Evolutionary conservation across 306 rosid species (phyloP).

Genomic region (Casuarina cunninghamiana): DNA sequence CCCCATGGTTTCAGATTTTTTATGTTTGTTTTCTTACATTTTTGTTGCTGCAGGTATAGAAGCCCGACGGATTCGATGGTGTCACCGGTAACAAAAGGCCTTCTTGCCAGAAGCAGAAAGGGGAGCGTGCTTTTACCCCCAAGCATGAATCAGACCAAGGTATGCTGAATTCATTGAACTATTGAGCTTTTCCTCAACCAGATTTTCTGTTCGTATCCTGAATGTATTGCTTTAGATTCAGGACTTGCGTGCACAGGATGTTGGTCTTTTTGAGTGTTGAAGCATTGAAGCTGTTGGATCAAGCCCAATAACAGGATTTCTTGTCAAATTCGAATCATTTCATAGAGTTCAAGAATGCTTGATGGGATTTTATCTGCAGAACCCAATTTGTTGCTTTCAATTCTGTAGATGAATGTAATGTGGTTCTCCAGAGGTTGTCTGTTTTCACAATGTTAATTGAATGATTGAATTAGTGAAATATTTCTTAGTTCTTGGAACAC

Average conservation of each 20-base stretch:
- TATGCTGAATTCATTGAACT: conserved; percentile 6
- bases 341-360: background rate
- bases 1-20: background rate
- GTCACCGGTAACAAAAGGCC: conserved; percentile 80
- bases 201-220: background rate
- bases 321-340: conserved; percentile 6
- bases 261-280: conserved; percentile 37
- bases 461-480: no score
- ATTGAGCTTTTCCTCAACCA: background rate
- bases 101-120: conserved; percentile 71
- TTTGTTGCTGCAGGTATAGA: conserved; percentile 54
- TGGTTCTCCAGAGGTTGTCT: background rate
- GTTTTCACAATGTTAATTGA: no score
- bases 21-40: background rate
- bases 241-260: conserved; percentile 43
- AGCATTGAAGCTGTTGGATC: conserved; percentile 28
- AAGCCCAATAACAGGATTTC: conserved; percentile 19
- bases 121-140: conserved; percentile 59
- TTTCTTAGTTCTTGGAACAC: no score
- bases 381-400: background rate
- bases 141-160: conserved; percentile 49
- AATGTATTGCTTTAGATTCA: conserved; percentile 39
- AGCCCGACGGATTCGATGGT: conserved; percentile 91
- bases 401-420: background rate
- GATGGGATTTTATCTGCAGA: background rate